Evolutionary conservation across 129 eudicot species (phyloP).

Genomic region (Tagetes erecta): DNA sequence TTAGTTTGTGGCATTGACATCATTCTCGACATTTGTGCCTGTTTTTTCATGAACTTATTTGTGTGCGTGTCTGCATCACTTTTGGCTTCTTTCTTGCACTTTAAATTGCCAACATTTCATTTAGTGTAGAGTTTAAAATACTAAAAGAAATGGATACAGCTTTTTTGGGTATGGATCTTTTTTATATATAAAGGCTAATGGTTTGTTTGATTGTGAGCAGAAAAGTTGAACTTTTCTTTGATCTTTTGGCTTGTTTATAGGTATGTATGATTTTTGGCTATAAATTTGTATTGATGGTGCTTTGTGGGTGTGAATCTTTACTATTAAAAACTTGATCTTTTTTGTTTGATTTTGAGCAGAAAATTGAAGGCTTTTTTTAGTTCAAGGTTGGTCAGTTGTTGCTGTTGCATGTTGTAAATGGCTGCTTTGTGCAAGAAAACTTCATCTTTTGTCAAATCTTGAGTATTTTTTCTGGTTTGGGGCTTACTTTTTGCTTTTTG

Average conservation of each 20-base stretch:
- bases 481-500: conserved; percentile 6
- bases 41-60: conserved; percentile 4
- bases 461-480: neutral
- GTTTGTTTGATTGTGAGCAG: conserved; percentile 9
- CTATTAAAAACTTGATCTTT: neutral
- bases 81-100: conserved; percentile 26
- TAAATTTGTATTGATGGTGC: neutral
- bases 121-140: neutral
- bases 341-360: neutral
- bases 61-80: neutral
- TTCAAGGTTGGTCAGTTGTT: conserved; percentile 12
- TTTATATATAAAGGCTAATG: conserved; percentile 8
- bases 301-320: conserved; percentile 2
- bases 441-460: conserved; percentile 10
- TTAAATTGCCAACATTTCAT: conserved; percentile 12
- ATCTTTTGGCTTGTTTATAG: neutral
- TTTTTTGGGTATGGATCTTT: conserved; percentile 11
- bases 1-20: conserved; percentile 30
- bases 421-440: neutral
- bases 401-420: conserved; percentile 8
- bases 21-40: conserved; percentile 38
- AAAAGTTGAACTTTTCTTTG: neutral
- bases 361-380: neutral
- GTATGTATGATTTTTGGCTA: conserved; percentile 10
- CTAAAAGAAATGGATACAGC: neutral